Base-by-base conservation (phyloP, 805 yeast genomes). In the Schwanniomyces pseudopolymorphus region DNA sequence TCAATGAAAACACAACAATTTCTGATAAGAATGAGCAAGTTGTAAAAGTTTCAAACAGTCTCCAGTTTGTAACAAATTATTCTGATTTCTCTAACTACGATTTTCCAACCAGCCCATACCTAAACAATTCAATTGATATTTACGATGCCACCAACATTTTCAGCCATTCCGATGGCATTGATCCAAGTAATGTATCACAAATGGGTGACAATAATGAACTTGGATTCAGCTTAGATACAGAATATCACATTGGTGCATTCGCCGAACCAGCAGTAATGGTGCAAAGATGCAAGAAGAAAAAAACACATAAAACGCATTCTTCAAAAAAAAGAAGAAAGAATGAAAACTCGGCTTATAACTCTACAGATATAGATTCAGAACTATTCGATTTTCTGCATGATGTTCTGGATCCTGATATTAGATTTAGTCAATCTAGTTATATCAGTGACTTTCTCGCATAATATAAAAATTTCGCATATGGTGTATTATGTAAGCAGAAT, bases 371-470 rank as follows among this genome's bases (percentile, higher is more conserved):
- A 2, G 35, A 31, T 31, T 14, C 35, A 16, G 35, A 31, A 7
- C 8, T n/a, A 7, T 31, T 31, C 16, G 35, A 31, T 9, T 14
- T 31, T 31, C 35, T 31, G 35, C 20, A 2, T 6, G 35, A 31
- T 31, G 16, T 31, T 14, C 35, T 31, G 35, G 35, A 31, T 31
- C 19, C 35, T 31, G 35, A 31, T 14, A 31, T 31, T 22, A 43
- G 45, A 16, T 41, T 25, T 22, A 41, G 44, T 21, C 42, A 40
- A 33, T 31, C 39, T 10, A 38, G 40, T 14, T 44, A 24, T 16
- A 39, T 44, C n/a, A 44, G 43, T 33, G 47, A 44, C 33, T 44
- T 39, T 24, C 33, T 44, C 28, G 40, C 33, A 14, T 44, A 44
- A 40, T 33, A n/a, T 13, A 36, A 20, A 35, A 21, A 31, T 13